Evolutionary conservation across 140 eudicot species (phyloP).

Genomic region (Stevia rebaudiana): DNA sequence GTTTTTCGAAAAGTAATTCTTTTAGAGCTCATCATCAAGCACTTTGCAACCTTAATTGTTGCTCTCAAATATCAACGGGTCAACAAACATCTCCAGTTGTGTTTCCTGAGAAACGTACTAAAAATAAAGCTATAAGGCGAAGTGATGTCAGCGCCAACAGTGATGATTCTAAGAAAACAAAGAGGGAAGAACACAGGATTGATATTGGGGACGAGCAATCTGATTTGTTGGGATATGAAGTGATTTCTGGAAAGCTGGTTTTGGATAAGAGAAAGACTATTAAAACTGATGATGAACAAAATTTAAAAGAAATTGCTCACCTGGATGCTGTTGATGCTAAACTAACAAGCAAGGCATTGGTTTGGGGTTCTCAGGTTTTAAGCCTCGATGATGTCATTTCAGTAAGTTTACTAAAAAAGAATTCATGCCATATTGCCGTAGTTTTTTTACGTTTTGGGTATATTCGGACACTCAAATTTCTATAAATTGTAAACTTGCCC

Average conservation of each 20-base stretch:
- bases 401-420: conserved; percentile 35
- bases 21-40: conserved; percentile 72
- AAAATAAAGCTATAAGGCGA: conserved; percentile 48
- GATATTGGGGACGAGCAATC: conserved; percentile 92
- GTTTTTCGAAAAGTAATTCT: conserved; percentile 66
- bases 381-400: conserved; percentile 78
- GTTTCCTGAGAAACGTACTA: conserved; percentile 87
- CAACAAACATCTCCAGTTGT: conserved; percentile 89
- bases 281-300: conserved; percentile 41
- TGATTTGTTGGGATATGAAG: conserved; percentile 85
- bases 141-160: conserved; percentile 38
- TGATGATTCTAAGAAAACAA: conserved; percentile 54
- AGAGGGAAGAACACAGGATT: conserved; percentile 74
- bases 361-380: conserved; percentile 82
- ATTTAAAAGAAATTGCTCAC: conserved; percentile 43
- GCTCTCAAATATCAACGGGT: conserved; percentile 80
- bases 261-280: conserved; percentile 60
- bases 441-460: background rate
- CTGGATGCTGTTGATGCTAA: conserved; percentile 73
- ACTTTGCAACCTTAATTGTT: conserved; percentile 67
- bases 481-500: background rate
- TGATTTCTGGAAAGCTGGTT: conserved; percentile 77
- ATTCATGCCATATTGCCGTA: background rate
- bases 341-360: conserved; percentile 85
- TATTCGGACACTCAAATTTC: background rate